phyloP scores from a whole-genome alignment of 768 basidiomycete genomes.

The Saitozyma sp. region DNA sequence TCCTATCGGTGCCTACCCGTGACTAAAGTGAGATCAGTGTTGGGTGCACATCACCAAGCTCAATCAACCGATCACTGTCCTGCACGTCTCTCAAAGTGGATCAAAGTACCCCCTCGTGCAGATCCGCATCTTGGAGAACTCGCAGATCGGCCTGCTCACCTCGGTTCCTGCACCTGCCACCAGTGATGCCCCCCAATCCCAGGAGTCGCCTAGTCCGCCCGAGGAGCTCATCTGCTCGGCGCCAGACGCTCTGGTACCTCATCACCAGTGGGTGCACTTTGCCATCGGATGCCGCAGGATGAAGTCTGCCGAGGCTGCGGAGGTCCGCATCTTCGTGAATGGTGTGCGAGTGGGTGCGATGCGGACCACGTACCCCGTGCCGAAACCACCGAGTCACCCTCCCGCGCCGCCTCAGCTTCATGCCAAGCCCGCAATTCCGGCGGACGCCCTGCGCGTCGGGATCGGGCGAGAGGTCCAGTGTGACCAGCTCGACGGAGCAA shows the following conservation, averaged over 20 bases:
- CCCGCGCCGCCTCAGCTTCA: constrained; percentile 16
- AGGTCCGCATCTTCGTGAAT: constrained; percentile 44
- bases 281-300: constrained; percentile 36
- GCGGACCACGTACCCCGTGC: constrained; percentile 35
- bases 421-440: constrained; percentile 12
- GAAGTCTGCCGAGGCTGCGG: constrained; percentile 27
- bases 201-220: constrained; percentile 7
- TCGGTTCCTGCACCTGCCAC: constrained; percentile 15
- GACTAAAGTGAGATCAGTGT: constrained; percentile 17
- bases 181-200: constrained; percentile 1
- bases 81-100: constrained; percentile 40
- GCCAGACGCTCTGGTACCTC: constrained; percentile 47
- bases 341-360: constrained; percentile 44
- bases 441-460: constrained; percentile 29
- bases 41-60: constrained; percentile 50
- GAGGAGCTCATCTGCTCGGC: constrained; percentile 42
- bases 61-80: constrained; percentile 42
- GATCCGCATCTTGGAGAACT: constrained; percentile 47
- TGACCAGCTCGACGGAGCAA: constrained; percentile 7
- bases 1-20: neutral
- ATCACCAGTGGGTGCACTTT: constrained; percentile 50
- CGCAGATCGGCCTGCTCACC: constrained; percentile 42
- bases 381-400: constrained; percentile 7
- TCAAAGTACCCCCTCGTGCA: constrained; percentile 35
- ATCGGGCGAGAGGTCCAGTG: constrained; percentile 20